Percentiles rank a stretch among this genome's conserved stretches.
Evolutionary conservation across 1,139 yeast species (phyloP).

Genomic region (Geotrichum carabidarum): DNA sequence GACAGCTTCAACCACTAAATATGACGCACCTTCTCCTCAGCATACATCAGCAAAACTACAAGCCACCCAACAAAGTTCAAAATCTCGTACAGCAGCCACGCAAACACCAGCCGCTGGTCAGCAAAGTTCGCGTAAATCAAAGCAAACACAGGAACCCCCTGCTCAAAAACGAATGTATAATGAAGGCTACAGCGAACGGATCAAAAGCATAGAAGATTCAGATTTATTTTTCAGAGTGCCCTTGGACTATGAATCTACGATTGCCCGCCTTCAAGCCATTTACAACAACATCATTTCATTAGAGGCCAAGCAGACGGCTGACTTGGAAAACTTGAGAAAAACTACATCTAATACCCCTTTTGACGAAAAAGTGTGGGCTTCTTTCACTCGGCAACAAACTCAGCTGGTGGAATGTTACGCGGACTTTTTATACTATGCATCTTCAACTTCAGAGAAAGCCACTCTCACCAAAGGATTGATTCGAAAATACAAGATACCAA

Average conservation of each 20-base stretch:
- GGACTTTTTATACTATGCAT: conserved; percentile 15
- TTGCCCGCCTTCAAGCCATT: conserved; percentile 8
- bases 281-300: conserved; percentile 7
- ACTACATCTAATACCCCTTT: background rate
- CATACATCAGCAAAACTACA: background rate
- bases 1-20: too few species aligned
- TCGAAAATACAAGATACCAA: conserved; percentile 32
- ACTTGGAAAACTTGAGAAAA: background rate
- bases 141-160: background rate
- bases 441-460: background rate
- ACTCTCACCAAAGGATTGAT: conserved; percentile 22
- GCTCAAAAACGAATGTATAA: conserved; percentile 12
- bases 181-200: conserved; percentile 18
- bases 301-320: conserved; percentile 5
- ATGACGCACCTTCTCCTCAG: background rate
- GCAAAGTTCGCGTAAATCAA: too few species aligned
- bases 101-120: too few species aligned
- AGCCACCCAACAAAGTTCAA: background rate
- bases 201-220: conserved; percentile 15
- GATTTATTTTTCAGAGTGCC: conserved; percentile 9
- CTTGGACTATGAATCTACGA: background rate
- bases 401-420: conserved; percentile 13
- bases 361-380: conserved; percentile 14
- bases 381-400: conserved; percentile 11
- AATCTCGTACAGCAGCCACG: too few species aligned